Percentiles rank a stretch among this genome's conserved stretches.
phyloP scores from a whole-genome alignment of 768 basidiomycete species.

The Chalciporus pseudorubinellus region DNA sequence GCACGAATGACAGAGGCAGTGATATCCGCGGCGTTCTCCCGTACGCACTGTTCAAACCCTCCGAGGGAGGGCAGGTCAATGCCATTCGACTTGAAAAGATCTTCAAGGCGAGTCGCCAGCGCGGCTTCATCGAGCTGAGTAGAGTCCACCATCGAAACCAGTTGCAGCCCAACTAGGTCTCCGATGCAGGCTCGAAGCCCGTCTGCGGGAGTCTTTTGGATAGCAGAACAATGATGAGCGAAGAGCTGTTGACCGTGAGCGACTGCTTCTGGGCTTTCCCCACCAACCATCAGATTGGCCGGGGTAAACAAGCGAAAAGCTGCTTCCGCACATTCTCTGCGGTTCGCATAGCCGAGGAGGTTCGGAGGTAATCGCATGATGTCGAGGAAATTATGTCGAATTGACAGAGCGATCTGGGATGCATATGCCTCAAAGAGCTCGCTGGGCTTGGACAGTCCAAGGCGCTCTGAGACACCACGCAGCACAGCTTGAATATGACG shows the following conservation, averaged over 20 bases:
- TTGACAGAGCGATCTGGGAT: conserved; percentile 68
- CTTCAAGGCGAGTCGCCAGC: conserved; percentile 32
- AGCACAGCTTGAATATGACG: conserved; percentile 50
- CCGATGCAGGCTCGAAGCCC: conserved; percentile 66
- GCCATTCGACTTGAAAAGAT: conserved; percentile 34
- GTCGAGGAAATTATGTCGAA: conserved; percentile 49
- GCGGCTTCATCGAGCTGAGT: conserved; percentile 17
- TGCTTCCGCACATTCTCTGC: conserved; percentile 62
- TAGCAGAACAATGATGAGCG: conserved; percentile 57
- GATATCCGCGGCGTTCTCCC: conserved; percentile 53
- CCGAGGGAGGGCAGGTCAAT: conserved; percentile 29
- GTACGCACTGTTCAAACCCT: conserved; percentile 37
- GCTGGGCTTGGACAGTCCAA: conserved; percentile 62
- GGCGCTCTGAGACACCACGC: conserved; percentile 54
- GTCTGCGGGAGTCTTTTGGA: conserved; percentile 46
- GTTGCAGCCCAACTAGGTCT: conserved; percentile 62
- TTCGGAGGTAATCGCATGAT: conserved; percentile 62
- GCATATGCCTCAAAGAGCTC: conserved; percentile 78
- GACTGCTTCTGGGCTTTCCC: conserved; percentile 25
- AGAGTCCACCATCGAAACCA: conserved; percentile 47
- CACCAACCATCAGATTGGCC: conserved; percentile 53
- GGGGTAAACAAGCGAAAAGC: conserved; percentile 69
- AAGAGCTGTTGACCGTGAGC: conserved; percentile 48
- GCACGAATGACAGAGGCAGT: conserved; percentile 57
- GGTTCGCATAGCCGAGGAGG: conserved; percentile 72